These are phyloP conservation scores for Cordyceps farinosa DNA, from an alignment of 2,329 filamentous ascomycete species.

Conservation along the genomic window DNA sequence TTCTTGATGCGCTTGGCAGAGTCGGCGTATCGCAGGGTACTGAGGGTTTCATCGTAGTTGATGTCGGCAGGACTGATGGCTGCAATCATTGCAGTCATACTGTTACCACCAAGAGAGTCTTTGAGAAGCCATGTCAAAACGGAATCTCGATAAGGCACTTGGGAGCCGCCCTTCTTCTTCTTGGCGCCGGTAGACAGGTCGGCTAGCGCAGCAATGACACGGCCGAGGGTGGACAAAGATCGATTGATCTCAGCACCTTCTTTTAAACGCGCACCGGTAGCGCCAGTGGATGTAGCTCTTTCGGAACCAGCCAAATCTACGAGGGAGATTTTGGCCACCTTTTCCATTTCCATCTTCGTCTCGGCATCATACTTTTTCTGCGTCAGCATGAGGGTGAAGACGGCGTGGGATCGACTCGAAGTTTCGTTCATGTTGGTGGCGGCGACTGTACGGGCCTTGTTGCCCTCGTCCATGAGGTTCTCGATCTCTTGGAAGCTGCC, in stretches of 20 bases:
- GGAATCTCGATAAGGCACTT: constrained; percentile 96
- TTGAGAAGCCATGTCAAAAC: constrained; percentile 95
- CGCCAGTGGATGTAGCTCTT: constrained; percentile 93
- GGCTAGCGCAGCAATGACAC: constrained; percentile 93
- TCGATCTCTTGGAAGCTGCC: constrained; percentile 94
- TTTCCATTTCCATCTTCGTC: constrained; percentile 96
- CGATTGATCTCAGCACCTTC: constrained; percentile 98
- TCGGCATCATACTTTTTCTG: constrained; percentile 89
- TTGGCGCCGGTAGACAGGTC: constrained; percentile 85
- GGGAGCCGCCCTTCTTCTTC: constrained; percentile 63
- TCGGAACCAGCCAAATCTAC: constrained; percentile 98
- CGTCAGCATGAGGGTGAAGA: constrained; percentile 93
- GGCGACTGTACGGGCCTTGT: constrained; percentile 95
- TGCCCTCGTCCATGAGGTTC: constrained; percentile 97
- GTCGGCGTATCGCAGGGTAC: constrained; percentile 92
- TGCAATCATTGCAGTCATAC: constrained; percentile 99
- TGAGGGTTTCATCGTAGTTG: constrained; percentile 97
- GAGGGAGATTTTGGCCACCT: constrained; percentile 95
- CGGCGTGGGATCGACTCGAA: constrained; percentile 94
- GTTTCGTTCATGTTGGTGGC: constrained; percentile 99
- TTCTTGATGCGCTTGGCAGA: constrained; percentile 99
- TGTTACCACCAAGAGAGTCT: constrained; percentile 95
- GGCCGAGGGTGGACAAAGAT: constrained; percentile 90
- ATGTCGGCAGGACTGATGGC: constrained; percentile 98
- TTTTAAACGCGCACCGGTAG: constrained; percentile 89